Evolutionary conservation across 306 rosid species (phyloP), one percentile per base, ranked within the genome.

Genomic region (Delonix regia): DNA sequence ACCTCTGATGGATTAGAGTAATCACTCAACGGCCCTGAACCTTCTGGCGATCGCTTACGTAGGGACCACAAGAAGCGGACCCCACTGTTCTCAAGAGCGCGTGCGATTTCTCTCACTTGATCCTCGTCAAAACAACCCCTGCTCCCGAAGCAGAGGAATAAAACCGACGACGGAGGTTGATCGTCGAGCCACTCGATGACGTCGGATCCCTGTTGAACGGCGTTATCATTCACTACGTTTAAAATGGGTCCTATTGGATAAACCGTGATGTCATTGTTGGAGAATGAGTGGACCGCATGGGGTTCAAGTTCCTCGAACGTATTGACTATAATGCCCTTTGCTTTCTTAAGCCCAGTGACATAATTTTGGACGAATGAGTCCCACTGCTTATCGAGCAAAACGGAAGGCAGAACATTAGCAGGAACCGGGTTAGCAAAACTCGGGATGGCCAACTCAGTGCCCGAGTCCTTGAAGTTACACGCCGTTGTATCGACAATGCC

Each of bases 221-320:
- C 3, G 19, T 64, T 11, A 12, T 65, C 55, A 9, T 71, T n/a
- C 9, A 30, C 67, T 1, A 47, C n/a, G 51, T 67, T 81, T 56
- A 84, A n/a, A 0, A 87, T n/a, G 38, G 90, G 87, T 30, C 89
- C 91, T 51, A 88, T 83, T 0, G 86, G 71, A 56, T 83, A 83
- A 1, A 83, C 62, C 2, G 83, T 74, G 6, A 30, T 27, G 7
- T n/a, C 18, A 10, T 14, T 38, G 0, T 49, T 30, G 1, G 12
- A 45, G 9, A 80, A 21, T 3, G 81, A 62, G 27, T 24, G 48
- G 9, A 87, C 11, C 0, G 83, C 84, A 24, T 61, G 63, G 5
- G 82, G n/a, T 39, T 88, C 89, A 2, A 83, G 57, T 36, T 87
- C 91, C 19, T 16, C 38, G 42, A 81, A 76, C 2, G 88, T 59